These are phyloP conservation scores for Ophiostoma piceae DNA, from an alignment of 2,329 filamentous ascomycete genomes.

Conservation along the genomic window DNA sequence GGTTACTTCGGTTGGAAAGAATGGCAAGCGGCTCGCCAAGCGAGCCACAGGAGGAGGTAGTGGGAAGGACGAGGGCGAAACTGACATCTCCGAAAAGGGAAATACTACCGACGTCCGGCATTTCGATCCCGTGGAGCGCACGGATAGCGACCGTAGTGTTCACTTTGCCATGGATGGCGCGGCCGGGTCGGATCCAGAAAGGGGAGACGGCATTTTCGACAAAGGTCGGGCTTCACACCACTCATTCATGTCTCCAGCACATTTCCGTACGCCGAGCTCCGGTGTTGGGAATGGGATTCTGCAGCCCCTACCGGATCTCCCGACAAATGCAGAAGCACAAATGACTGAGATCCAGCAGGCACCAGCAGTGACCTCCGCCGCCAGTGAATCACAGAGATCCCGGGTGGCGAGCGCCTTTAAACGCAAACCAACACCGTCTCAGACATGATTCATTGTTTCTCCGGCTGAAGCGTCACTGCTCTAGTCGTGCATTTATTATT, in stretches of 20 bases:
- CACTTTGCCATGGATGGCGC: not conserved
- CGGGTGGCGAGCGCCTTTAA: not conserved
- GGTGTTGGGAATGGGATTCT: not conserved
- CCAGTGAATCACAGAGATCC: not conserved
- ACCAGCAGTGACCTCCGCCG: not conserved
- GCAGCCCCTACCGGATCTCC: not conserved
- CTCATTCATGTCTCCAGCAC: constrained; percentile 20
- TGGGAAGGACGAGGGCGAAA: not conserved
- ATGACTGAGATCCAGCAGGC: not conserved
- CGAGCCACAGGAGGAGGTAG: constrained; percentile 9
- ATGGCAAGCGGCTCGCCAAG: constrained; percentile 18
- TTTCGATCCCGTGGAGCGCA: not conserved
- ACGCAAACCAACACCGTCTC: constrained; percentile 2
- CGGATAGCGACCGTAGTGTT: constrained; percentile 10
- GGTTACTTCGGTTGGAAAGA: constrained; percentile 17
- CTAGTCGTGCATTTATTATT: not conserved
- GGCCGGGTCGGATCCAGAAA: constrained; percentile 7
- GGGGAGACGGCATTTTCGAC: not conserved
- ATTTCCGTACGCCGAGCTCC: constrained; percentile 6
- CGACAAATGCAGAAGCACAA: not conserved
- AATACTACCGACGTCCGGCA: not conserved
- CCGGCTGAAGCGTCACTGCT: not conserved
- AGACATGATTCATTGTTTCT: not conserved
- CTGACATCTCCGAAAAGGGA: constrained; percentile 22
- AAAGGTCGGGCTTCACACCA: not conserved